phyloP scores from a whole-genome alignment of 352 stramenopile species.

The Pythium rishiriense region DNA sequence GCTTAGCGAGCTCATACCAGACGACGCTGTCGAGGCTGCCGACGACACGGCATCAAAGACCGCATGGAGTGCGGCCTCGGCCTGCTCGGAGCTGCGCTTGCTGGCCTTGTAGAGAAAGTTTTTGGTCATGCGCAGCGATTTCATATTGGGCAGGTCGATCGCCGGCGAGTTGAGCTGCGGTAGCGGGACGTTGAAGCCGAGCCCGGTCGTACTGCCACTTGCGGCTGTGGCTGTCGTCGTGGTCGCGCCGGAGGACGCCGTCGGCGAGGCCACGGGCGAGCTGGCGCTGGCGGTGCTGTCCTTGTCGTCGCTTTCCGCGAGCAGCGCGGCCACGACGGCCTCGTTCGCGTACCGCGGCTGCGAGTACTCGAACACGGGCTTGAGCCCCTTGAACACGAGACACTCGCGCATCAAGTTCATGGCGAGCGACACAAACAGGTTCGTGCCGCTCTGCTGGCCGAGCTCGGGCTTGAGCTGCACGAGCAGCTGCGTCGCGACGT shows the following conservation, averaged over 20 bases:
- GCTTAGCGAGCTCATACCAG: slow-evolving; percentile 12
- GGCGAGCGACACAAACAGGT: slow-evolving; percentile 68
- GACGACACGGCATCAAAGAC: slow-evolving; percentile 50
- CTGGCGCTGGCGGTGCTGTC: slow-evolving; percentile 2
- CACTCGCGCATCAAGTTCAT: slow-evolving; percentile 67
- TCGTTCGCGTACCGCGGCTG: slow-evolving; percentile 74
- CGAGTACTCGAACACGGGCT: slow-evolving; percentile 68
- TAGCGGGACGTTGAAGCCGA: slow-evolving; percentile 16
- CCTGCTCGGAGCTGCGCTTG: slow-evolving; percentile 60
- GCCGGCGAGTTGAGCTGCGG: slow-evolving; percentile 14
- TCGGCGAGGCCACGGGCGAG: slow-evolving; percentile 10
- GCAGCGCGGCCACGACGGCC: slow-evolving; percentile 43
- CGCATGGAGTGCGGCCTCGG: slow-evolving; percentile 71
- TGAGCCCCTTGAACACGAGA: slow-evolving; percentile 61
- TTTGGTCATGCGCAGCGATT: slow-evolving; percentile 40
- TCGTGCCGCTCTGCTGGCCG: slow-evolving; percentile 44
- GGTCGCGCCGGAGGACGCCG: not conserved
- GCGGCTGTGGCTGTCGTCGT: not conserved
- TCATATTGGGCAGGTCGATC: slow-evolving; percentile 39
- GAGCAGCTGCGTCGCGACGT: slow-evolving; percentile 65
- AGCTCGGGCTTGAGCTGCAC: slow-evolving; percentile 69
- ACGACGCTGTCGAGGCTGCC: slow-evolving; percentile 35
- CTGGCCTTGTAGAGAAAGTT: slow-evolving; percentile 74
- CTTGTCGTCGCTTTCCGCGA: slow-evolving; percentile 23
- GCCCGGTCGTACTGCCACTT: not conserved